Evolutionary conservation across 1,139 yeast species (phyloP), one percentile per base, ranked within the genome.

Genomic region (Lodderomyces elongisporus): DNA sequence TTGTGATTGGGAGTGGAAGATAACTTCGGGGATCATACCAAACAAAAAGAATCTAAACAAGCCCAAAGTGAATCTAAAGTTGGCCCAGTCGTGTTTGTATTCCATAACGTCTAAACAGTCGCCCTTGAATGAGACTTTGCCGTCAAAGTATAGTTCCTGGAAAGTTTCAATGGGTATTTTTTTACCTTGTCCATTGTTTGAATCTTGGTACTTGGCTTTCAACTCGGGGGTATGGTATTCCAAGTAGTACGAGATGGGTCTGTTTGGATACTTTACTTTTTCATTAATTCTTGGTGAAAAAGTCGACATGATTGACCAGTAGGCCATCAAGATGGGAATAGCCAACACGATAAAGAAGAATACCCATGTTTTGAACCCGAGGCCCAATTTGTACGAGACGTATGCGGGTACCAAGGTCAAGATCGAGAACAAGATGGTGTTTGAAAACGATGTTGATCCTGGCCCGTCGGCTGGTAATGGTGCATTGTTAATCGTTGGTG

Each of bases 401-500:
- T 74, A 79, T 46, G 53, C 73, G 10, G 96, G 96, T 33, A 84
- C 59, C 28, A 74, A 70, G n/a, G 69, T 51, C 41, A 83, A 49
- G 30, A 81, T 54, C 1, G 69, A 65, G 17, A 70, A 38, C 44
- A 87, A 54, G n/a, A 74, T 57, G 45, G 54, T 49, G 60, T 87
- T 88, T 58, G 77, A 74, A 61, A 88, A 87, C 47, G 79, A 75
- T 51, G 77, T 78, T 27, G 88, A 70, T 17, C 95, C 89, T 5
- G 95, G 87, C 28, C 96, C 96, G 56, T 87, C 96, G 5, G 95
- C 96, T 25, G 95, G 88, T 44, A 85, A 67, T 16, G 89, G 89
- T 8, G 93, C 95, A 56, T 87, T 87, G 48, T 81, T 75, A 54
- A 87, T 87, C 9, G 93, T 65, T 23, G 95, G 94, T 33, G 70